Conservation (phyloP, 805 yeast genomes). For the Saccharomyces mikatae region DNA sequence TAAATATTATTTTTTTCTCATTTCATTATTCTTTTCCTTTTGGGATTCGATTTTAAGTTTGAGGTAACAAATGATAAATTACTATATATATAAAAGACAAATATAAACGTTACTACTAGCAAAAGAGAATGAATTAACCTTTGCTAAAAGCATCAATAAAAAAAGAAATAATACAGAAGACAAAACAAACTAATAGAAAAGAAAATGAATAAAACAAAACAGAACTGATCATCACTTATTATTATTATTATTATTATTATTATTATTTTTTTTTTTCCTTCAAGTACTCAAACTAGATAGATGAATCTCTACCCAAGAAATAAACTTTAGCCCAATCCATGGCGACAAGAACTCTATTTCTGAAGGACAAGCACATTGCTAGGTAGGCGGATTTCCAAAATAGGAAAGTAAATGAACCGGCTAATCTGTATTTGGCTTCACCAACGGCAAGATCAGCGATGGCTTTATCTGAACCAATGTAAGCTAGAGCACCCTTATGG, state of each 20-base stretch:
- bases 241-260: not conserved
- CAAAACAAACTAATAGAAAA: not conserved
- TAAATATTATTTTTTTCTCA: not conserved
- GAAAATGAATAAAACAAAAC: not conserved
- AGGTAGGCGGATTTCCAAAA: constrained; percentile 95
- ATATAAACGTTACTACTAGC: not conserved
- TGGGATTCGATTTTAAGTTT: not conserved
- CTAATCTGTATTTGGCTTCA: constrained; percentile 66
- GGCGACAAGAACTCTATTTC: constrained; percentile 78
- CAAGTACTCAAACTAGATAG: constrained; percentile 15
- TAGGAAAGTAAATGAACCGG: constrained; percentile 80
- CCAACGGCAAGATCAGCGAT: constrained; percentile 84
- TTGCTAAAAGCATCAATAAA: not conserved
- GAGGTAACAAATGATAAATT: not conserved
- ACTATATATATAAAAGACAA: not conserved
- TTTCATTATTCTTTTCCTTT: not conserved
- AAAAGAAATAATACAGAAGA: not conserved
- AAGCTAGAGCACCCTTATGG: constrained; percentile 90
- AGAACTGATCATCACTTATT: not conserved
- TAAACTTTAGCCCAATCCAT: constrained; percentile 85
- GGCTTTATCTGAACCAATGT: constrained; percentile 88
- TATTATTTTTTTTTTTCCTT: not conserved
- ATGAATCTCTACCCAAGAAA: constrained; percentile 82
- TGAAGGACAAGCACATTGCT: constrained; percentile 82
- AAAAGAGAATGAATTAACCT: not conserved